Evolutionary conservation across 305 asterid species (phyloP).

Genomic region (Fraxinus floribunda): DNA sequence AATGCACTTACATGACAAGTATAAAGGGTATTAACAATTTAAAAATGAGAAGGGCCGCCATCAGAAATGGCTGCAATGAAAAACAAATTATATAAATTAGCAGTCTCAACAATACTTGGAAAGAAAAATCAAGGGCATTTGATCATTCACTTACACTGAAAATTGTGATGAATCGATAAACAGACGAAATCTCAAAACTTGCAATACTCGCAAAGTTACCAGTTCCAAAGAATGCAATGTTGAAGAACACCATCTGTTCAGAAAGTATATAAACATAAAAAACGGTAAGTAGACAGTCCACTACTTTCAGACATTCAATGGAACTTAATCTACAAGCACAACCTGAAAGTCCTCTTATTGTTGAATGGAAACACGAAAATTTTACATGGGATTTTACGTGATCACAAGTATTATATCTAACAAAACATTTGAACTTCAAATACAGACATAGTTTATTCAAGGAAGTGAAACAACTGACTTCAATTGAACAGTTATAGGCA

Average conservation of each 20-base stretch:
- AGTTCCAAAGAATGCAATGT: constrained; percentile 95
- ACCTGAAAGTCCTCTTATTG: background rate
- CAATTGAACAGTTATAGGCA: background rate
- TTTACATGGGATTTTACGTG: background rate
- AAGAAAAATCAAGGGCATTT: background rate
- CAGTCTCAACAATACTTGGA: constrained; percentile 9
- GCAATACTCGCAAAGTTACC: constrained; percentile 98
- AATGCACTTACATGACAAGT: constrained; percentile 77
- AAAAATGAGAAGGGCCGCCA: constrained; percentile 94
- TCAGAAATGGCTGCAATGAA: constrained; percentile 86
- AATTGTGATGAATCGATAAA: constrained; percentile 89
- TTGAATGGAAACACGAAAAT: background rate
- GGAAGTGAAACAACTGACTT: background rate
- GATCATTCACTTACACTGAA: constrained; percentile 72
- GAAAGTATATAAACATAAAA: background rate
- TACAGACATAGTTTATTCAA: background rate
- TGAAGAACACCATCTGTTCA: constrained; percentile 88
- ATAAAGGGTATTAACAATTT: constrained; percentile 74
- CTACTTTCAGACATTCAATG: background rate
- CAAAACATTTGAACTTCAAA: background rate
- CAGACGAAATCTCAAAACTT: constrained; percentile 96
- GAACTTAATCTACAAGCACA: background rate
- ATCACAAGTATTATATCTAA: background rate
- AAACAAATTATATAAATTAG: constrained; percentile 21
- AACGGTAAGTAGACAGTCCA: background rate